Percentiles rank a stretch among this genome's conserved stretches.
Evolutionary conservation across 2,329 filamentous ascomycete species (phyloP).

Genomic region (Bipolaris gigantea): DNA sequence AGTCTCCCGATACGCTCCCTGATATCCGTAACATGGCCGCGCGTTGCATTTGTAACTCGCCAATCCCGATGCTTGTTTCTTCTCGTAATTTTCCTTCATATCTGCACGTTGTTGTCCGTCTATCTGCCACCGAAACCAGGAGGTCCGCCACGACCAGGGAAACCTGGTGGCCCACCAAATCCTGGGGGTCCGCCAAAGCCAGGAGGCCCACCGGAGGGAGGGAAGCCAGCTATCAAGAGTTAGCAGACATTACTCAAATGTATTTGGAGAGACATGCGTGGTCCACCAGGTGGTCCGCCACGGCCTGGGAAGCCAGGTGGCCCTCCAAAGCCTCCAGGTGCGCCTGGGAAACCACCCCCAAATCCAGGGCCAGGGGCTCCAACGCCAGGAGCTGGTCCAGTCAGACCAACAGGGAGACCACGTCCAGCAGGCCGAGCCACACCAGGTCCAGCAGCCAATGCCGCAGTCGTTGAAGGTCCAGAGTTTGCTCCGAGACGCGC

Average conservation of each 20-base stretch:
- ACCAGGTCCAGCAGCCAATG: conserved; percentile 78
- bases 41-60: conserved; percentile 1
- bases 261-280: conserved; percentile 30
- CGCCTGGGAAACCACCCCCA: conserved; percentile 49
- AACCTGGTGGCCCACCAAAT: conserved; percentile 27
- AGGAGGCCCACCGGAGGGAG: conserved; percentile 58
- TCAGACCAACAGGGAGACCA: conserved; percentile 78
- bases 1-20: conserved; percentile 4
- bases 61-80: conserved; percentile 5
- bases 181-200: conserved; percentile 38
- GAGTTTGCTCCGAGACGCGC: conserved; percentile 79
- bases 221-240: conserved; percentile 38
- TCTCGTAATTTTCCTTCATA: conserved; percentile 1
- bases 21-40: conserved; percentile 1
- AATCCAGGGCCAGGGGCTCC: conserved; percentile 72
- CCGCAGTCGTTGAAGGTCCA: conserved; percentile 61
- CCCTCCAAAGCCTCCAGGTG: conserved; percentile 42
- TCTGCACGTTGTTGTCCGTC: conserved; percentile 1
- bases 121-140: conserved; percentile 35
- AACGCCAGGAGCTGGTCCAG: conserved; percentile 86
- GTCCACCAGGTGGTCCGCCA: conserved; percentile 46
- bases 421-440: conserved; percentile 89
- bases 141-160: conserved; percentile 32
- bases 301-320: conserved; percentile 36
- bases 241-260: conserved; percentile 17